A percentile compares a stretch with the other conserved stretches of the same genome.
Conservation (phyloP, 805 yeast genomes). For the Pichia californica region DNA sequence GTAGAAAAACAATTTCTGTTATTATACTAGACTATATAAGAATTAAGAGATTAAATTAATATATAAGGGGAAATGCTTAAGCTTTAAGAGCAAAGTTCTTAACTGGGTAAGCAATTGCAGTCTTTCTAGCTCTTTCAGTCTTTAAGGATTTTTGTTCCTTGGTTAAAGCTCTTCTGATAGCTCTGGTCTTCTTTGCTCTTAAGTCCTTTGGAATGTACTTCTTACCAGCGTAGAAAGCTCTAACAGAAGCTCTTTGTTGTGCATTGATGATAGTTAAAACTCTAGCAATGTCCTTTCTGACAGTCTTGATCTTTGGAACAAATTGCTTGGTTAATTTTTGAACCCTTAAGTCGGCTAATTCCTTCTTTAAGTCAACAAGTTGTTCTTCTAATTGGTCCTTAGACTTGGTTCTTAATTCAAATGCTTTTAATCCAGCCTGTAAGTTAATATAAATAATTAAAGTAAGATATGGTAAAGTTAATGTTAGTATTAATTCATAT, state of each 20-base stretch:
- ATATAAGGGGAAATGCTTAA: constrained; percentile 38
- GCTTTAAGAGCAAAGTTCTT: constrained; percentile 99
- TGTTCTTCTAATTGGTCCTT: constrained; percentile 94
- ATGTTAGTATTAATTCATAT: not conserved
- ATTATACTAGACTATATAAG: constrained; percentile 6
- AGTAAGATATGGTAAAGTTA: not conserved
- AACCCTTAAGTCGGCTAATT: constrained; percentile 91
- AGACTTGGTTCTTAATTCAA: constrained; percentile 94
- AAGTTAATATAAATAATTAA: not conserved
- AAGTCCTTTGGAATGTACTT: constrained; percentile 97
- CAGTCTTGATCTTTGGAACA: constrained; percentile 93
- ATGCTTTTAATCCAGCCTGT: constrained; percentile 87
- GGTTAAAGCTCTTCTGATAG: constrained; percentile 95
- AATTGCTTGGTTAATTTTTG: constrained; percentile 91
- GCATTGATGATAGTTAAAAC: constrained; percentile 95
- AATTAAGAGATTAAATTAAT: constrained; percentile 1
- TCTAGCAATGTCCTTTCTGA: constrained; percentile 97
- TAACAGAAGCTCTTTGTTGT: constrained; percentile 92
- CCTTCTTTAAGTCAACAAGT: constrained; percentile 94
- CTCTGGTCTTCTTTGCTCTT: constrained; percentile 99
- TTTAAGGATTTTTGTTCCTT: constrained; percentile 72
- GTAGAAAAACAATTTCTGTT: constrained; percentile 1
- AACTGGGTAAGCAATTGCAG: constrained; percentile 93
- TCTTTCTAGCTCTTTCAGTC: constrained; percentile 90
- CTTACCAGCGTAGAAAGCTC: constrained; percentile 91